A percentile compares a stretch with the other conserved stretches of the same genome.
Conservation (phyloP, 2,329 filamentous ascomycete genomes). For the Botrytis fabae region DNA sequence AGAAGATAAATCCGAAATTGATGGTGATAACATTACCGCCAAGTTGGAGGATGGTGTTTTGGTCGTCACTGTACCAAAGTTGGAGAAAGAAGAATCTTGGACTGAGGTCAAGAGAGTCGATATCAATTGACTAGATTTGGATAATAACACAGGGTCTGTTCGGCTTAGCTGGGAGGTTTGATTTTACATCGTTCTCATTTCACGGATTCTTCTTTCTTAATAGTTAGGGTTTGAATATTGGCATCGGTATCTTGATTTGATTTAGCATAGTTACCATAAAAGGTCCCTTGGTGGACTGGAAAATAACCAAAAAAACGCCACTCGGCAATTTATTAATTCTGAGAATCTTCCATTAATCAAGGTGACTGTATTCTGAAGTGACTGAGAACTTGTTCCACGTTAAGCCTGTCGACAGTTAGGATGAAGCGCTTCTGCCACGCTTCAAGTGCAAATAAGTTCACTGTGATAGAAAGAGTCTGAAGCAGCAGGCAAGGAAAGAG, state of each 20-base stretch:
- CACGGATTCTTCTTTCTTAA: neutral
- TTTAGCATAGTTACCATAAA: slow-evolving; percentile 26
- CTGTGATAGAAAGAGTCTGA: neutral
- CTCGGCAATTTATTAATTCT: slow-evolving; percentile 19
- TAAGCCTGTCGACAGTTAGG: neutral
- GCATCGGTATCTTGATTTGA: slow-evolving; percentile 25
- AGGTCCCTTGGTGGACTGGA: slow-evolving; percentile 18
- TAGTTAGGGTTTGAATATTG: slow-evolving; percentile 19
- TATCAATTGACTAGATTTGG: slow-evolving; percentile 41
- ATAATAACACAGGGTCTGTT: slow-evolving; percentile 18
- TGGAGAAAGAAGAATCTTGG: slow-evolving; percentile 57
- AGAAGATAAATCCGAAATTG: slow-evolving; percentile 60
- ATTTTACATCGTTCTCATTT: slow-evolving; percentile 1
- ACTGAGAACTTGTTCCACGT: neutral
- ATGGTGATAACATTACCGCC: slow-evolving; percentile 67
- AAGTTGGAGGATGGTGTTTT: slow-evolving; percentile 79
- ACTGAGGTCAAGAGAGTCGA: slow-evolving; percentile 63
- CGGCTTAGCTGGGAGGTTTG: slow-evolving; percentile 22
- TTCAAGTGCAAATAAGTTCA: neutral
- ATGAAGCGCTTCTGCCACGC: too few species aligned
- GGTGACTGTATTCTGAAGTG: neutral
- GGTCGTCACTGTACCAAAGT: slow-evolving; percentile 74
- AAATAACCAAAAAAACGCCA: slow-evolving; percentile 35
- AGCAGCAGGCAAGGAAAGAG: neutral
- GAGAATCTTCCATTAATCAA: neutral